These are phyloP conservation scores for Agrocybe chaxingu DNA, from an alignment of 768 basidiomycete genomes.

Conservation along the genomic window DNA sequence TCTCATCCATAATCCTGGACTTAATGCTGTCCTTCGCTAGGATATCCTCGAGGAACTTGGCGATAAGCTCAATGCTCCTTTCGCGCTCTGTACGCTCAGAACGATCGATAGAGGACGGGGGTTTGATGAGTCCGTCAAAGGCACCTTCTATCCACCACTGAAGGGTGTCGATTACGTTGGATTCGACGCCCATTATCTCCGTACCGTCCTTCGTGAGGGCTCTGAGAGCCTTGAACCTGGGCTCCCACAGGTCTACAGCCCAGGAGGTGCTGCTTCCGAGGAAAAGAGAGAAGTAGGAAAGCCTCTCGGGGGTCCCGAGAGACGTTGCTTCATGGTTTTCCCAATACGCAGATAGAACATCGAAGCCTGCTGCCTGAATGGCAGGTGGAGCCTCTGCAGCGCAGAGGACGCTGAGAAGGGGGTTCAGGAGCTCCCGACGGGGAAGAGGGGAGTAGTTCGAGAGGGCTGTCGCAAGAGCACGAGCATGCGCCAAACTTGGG, in stretches of 20 bases:
- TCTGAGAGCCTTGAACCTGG: conserved; percentile 62
- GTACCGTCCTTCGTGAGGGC: conserved; percentile 60
- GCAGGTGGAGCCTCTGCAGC: conserved; percentile 46
- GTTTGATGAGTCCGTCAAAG: conserved; percentile 47
- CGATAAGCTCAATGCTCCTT: conserved; percentile 59
- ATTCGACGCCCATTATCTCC: conserved; percentile 65
- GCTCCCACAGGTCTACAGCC: conserved; percentile 69
- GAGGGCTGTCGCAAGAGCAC: conserved; percentile 51
- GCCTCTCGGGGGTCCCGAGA: conserved; percentile 53
- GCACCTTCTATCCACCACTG: conserved; percentile 66
- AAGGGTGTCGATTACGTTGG: conserved; percentile 49
- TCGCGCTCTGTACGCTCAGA: conserved; percentile 56
- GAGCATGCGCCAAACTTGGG: conserved; percentile 64
- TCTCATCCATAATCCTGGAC: conserved; percentile 58
- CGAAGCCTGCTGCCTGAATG: conserved; percentile 67
- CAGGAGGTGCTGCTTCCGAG: conserved; percentile 44
- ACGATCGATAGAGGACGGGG: conserved; percentile 30
- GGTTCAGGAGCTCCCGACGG: conserved; percentile 46
- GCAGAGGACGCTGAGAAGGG: conserved; percentile 63
- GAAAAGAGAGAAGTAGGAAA: conserved; percentile 66
- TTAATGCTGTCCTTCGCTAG: conserved; percentile 49
- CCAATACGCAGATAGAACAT: conserved; percentile 69
- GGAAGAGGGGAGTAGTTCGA: conserved; percentile 55
- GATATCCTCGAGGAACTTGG: conserved; percentile 51
- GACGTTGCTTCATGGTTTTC: conserved; percentile 50